Evolutionary conservation across 169 alveolate species (phyloP), one percentile per base, ranked within the genome.

Genomic region (Amoebophrya sp.): DNA sequence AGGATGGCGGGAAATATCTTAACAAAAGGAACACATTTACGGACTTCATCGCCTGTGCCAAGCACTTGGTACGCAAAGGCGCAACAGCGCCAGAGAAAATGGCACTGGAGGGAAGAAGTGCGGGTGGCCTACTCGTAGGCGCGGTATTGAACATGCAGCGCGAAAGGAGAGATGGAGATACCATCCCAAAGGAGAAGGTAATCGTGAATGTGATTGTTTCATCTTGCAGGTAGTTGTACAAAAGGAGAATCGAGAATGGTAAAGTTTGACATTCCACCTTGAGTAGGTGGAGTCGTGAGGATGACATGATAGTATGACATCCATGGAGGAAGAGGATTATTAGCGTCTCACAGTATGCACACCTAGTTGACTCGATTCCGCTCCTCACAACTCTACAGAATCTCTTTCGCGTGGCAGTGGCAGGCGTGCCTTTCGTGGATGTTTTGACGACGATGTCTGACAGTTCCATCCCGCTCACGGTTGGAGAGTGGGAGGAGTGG

Each of bases 41-140:
- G 38, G 94, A 93, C 91, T 77, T 93, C 90, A 40, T 93, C 36
- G 91, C 65, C 54, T 40, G 89, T 14, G 83, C 89, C 29, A 91
- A 91, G 39, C 47, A 47, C 38, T 26, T 93, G 93, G 1, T 10
- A 10, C 2, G 26, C 3, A 1, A 6, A 6, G 83, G 83, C 33
- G 83, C 38, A 29, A 93, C 90, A n/a, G 38, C 78, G 40, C 36
- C 78, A 36, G 24, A 29, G 36, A 36, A 76, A 34, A 41, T 76
- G 36, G 89, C 54, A 26, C 39, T 89, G 41, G 89, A 29, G n/a
- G 90, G 93, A 0, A 38, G 90, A 29, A 33, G 78, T 34, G 90
- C 90, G 47, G 94, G 94, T 23, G 94, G 94, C 14, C 91, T 93
- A 34, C 77, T 93, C 77, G 36, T 90, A 1, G 94, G 93, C 41